Conservation (phyloP, 1,284 basidiomycete genomes). For the Cryptococcus floricola region DNA sequence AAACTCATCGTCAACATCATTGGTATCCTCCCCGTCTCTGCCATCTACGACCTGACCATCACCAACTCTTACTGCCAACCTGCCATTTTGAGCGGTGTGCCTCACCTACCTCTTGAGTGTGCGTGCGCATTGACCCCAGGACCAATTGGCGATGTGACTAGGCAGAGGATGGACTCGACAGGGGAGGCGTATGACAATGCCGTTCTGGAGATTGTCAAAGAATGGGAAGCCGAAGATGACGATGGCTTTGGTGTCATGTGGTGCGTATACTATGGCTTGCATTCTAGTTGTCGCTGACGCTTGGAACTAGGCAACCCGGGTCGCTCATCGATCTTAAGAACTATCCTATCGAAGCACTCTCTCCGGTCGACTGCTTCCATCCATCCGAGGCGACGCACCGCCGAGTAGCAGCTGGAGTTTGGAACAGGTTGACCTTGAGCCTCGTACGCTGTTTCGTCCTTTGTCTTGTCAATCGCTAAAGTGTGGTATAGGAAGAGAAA, state of each 20-base stretch:
- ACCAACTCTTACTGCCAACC: conserved; percentile 39
- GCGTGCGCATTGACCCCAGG: conserved; percentile 43
- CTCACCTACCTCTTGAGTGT: conserved; percentile 41
- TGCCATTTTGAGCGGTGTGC: conserved; percentile 22
- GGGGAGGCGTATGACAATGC: conserved; percentile 44
- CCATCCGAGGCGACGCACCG: conserved; percentile 44
- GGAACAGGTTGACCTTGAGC: conserved; percentile 43
- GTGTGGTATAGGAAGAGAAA: conserved; percentile 24
- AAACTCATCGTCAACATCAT: conserved; percentile 20
- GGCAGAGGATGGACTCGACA: conserved; percentile 44
- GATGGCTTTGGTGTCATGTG: conserved; percentile 39
- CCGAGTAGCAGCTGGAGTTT: conserved; percentile 45
- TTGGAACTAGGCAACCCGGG: conserved; percentile 44
- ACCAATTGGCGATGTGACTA: conserved; percentile 40
- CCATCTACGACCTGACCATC: conserved; percentile 42
- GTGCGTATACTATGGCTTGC: conserved; percentile 7
- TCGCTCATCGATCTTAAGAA: conserved; percentile 38
- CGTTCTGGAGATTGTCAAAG: conserved; percentile 33
- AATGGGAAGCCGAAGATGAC: conserved; percentile 38
- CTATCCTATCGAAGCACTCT: conserved; percentile 47
- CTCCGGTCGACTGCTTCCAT: conserved; percentile 49
- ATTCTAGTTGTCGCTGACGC: too few species aligned
- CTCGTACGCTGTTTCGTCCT: conserved; percentile 21
- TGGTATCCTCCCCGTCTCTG: conserved; percentile 45
- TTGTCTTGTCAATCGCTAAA: not conserved